These are phyloP conservation scores for Perkinsus marinus DNA, from an alignment of 169 alveolate species.

Conservation along the genomic window DNA sequence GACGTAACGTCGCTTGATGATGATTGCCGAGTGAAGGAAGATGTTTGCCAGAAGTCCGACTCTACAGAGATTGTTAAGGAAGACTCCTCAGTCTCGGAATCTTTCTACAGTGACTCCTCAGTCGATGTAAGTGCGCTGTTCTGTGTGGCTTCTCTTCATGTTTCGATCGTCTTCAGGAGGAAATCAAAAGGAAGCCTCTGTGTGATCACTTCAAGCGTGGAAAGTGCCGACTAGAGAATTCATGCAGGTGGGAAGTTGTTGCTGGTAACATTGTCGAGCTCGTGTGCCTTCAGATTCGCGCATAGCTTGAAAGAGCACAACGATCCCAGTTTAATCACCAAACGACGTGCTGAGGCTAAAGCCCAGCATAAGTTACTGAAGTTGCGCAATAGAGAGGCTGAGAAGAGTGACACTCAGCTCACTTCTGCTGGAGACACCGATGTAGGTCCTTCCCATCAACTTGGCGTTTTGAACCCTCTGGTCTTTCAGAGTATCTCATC, in stretches of 20 bases:
- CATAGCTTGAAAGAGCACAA: background rate
- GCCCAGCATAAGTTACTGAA: background rate
- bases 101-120: background rate
- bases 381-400: background rate
- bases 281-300: background rate
- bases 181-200: background rate
- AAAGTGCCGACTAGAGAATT: background rate
- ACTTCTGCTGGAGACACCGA: background rate
- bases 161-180: background rate
- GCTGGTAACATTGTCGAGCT: too few species aligned
- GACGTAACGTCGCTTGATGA: background rate
- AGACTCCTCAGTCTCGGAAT: background rate
- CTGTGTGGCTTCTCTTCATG: background rate
- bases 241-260: background rate
- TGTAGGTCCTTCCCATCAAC: background rate
- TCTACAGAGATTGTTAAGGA: background rate
- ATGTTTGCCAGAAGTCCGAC: background rate
- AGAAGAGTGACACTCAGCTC: background rate
- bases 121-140: too few species aligned
- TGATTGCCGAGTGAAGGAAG: background rate
- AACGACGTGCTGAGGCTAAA: background rate
- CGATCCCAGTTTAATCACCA: background rate
- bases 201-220: background rate
- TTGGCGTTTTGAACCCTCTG: too few species aligned
- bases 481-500: background rate